These are phyloP conservation scores for Podospora conica DNA, from an alignment of 495 filamentous ascomycete species.

Conservation along the genomic window DNA sequence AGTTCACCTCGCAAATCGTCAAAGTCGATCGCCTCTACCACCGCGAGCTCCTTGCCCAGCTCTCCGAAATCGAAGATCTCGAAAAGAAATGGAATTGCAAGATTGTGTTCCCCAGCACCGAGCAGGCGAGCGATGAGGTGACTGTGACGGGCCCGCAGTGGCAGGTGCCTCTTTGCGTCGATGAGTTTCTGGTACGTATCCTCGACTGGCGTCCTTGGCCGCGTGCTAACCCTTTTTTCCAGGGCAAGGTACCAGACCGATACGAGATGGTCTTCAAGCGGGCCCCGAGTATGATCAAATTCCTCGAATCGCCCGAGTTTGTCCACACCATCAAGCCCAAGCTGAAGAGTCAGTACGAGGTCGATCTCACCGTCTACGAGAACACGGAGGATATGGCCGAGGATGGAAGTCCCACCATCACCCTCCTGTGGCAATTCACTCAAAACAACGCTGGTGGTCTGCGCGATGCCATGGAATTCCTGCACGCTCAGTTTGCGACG, in stretches of 20 bases:
- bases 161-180: slow-evolving; percentile 91
- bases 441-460: slow-evolving; percentile 95
- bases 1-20: slow-evolving; percentile 90
- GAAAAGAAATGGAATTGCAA: slow-evolving; percentile 99
- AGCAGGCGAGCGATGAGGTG: slow-evolving; percentile 93
- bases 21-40: slow-evolving; percentile 93
- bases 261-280: slow-evolving; percentile 83
- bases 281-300: slow-evolving; percentile 64
- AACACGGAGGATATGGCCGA: slow-evolving; percentile 48
- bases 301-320: slow-evolving; percentile 73
- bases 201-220: background rate
- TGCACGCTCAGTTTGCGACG: slow-evolving; percentile 73
- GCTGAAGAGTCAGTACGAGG: slow-evolving; percentile 84
- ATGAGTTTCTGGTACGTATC: slow-evolving; percentile 73
- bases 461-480: slow-evolving; percentile 92
- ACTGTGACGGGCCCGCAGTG: slow-evolving; percentile 94
- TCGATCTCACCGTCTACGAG: slow-evolving; percentile 66
- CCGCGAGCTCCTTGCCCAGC: slow-evolving; percentile 80
- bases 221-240: slow-evolving; percentile 24
- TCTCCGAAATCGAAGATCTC: slow-evolving; percentile 82
- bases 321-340: slow-evolving; percentile 69
- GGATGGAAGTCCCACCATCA: slow-evolving; percentile 47
- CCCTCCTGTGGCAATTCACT: slow-evolving; percentile 65
- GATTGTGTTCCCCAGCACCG: slow-evolving; percentile 92
- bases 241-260: slow-evolving; percentile 94